Evolutionary conservation across 1,284 basidiomycete genomes (phyloP).

Genomic region (Puccinia hordei): DNA sequence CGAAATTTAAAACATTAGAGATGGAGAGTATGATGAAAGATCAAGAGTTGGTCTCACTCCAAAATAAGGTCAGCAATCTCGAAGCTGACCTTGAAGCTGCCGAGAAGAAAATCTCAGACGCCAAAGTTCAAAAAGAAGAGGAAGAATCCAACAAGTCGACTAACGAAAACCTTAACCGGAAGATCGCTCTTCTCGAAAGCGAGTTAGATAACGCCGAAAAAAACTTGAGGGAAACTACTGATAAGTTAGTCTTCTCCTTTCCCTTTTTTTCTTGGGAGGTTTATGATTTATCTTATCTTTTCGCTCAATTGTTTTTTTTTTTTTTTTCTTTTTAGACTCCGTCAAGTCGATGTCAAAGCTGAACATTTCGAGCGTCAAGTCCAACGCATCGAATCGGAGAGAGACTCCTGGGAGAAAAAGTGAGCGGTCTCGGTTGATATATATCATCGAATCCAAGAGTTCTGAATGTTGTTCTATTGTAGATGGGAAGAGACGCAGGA

Average conservation of each 20-base stretch:
- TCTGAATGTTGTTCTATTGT: slow-evolving; percentile 44
- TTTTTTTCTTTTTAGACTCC: slow-evolving; percentile 71
- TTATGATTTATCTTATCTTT: neutral
- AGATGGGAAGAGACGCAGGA: slow-evolving; percentile 69
- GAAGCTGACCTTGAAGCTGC: slow-evolving; percentile 75
- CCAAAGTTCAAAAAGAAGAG: slow-evolving; percentile 72
- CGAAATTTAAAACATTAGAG: slow-evolving; percentile 65
- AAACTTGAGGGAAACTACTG: slow-evolving; percentile 93
- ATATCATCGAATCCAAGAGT: neutral
- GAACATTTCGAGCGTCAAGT: slow-evolving; percentile 97
- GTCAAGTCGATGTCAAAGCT: slow-evolving; percentile 97
- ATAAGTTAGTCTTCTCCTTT: slow-evolving; percentile 74
- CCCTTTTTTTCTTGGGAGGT: too few species aligned
- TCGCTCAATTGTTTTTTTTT: neutral
- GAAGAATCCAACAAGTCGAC: slow-evolving; percentile 74
- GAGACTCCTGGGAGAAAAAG: slow-evolving; percentile 92
- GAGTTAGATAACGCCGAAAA: slow-evolving; percentile 95
- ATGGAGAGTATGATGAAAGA: slow-evolving; percentile 80
- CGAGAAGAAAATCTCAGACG: slow-evolving; percentile 72
- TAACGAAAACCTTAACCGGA: slow-evolving; percentile 76
- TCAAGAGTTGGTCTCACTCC: slow-evolving; percentile 81
- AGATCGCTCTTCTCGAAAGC: slow-evolving; percentile 89
- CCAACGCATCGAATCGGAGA: slow-evolving; percentile 81
- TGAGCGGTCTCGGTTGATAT: slow-evolving; percentile 65
- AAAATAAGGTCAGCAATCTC: slow-evolving; percentile 72